Base-by-base conservation (phyloP, 495 filamentous ascomycete species). In the Daldinia loculata region DNA sequence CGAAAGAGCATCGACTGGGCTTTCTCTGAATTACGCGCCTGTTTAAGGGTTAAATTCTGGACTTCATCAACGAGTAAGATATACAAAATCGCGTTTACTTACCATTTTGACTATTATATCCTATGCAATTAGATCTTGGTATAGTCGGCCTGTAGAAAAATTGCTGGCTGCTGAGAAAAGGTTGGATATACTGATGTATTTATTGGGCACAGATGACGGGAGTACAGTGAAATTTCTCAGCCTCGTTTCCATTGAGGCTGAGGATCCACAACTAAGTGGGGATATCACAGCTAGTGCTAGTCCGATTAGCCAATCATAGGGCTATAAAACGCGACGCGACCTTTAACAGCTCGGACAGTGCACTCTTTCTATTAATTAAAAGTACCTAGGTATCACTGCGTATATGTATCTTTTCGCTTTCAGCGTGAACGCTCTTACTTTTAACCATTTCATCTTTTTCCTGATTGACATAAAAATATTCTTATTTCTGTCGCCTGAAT, bases 1-100 rank as follows among this genome's bases (percentile, higher is more conserved):
- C 95, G 95, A 84, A 97, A 99, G 80, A 99, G 96, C 95, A 99
- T 99, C 24, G 95, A 98, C 81, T 99, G 95, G 66, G 95, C 95
- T 83, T 98, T 98, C 87, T 98, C 95, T 30, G 91, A 93, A 80
- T 99, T 99, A 41, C 86, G 86, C 71, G 86, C 85, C 85, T 86
- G 60, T 39, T 39, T 8, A 12, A 53, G 61, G 38, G 70, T 71
- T 57, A 67, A 67, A 59, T 34, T 59, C 3, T 39, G 24, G 29
- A 17, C 39, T 32, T 27, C 2, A 24, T 11, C 30, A 32, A 36
- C 15, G 26, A 2, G 64, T n/a, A 19, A 14, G 39, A 45, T 6
- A 26, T 34, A 12, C n/a, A 24, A 15, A 1, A 64, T 36, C 45
- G 56, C 12, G 8, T 17, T 24, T 52, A 55, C 70, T 48, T 74